Percentiles rank a stretch among this genome's conserved stretches.
Conservation (phyloP, 2,329 filamentous ascomycete species). For the Aotearoamyces nothofagi region DNA sequence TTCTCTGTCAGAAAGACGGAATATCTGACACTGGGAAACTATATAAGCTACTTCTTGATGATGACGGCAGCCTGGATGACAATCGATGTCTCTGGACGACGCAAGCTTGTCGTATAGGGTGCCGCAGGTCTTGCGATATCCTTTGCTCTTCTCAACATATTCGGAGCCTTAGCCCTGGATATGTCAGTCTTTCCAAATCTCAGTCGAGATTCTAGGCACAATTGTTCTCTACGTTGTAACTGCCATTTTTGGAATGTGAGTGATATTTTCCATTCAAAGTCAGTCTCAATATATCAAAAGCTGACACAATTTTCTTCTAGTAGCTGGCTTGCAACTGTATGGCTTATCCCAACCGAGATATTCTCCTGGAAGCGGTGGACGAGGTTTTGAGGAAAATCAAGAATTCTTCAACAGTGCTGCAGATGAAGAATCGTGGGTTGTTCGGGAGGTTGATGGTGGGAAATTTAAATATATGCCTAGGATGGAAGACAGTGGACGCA, state of each 20-base stretch:
- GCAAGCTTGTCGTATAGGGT: conserved; percentile 36
- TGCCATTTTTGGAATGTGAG: conserved; percentile 42
- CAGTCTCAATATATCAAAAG: too few relatives aligned
- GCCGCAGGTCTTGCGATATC: conserved; percentile 29
- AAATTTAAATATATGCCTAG: conserved; percentile 22
- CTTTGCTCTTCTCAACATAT: conserved; percentile 34
- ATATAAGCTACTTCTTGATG: conserved; percentile 41
- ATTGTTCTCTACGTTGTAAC: conserved; percentile 39
- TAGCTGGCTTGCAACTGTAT: conserved; percentile 43
- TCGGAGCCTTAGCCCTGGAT: conserved; percentile 31
- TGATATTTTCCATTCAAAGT: too few relatives aligned
- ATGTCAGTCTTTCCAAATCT: conserved; percentile 23
- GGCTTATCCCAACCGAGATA: conserved; percentile 44
- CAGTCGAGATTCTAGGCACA: conserved; percentile 33
- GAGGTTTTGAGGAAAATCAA: conserved; percentile 45
- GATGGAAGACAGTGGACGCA: conserved; percentile 4
- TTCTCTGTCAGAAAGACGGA: conserved; percentile 35
- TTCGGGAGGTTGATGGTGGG: conserved; percentile 34
- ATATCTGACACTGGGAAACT: conserved; percentile 42
- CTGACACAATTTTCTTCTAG: too few relatives aligned
- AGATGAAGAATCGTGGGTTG: conserved; percentile 35
- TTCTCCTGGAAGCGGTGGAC: conserved; percentile 37
- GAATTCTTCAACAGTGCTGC: conserved; percentile 38
- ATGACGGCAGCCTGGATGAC: conserved; percentile 47
- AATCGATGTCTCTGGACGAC: conserved; percentile 38